phyloP scores from a whole-genome alignment of 2,329 filamentous ascomycete genomes.

The Aspergillus viridinutans region DNA sequence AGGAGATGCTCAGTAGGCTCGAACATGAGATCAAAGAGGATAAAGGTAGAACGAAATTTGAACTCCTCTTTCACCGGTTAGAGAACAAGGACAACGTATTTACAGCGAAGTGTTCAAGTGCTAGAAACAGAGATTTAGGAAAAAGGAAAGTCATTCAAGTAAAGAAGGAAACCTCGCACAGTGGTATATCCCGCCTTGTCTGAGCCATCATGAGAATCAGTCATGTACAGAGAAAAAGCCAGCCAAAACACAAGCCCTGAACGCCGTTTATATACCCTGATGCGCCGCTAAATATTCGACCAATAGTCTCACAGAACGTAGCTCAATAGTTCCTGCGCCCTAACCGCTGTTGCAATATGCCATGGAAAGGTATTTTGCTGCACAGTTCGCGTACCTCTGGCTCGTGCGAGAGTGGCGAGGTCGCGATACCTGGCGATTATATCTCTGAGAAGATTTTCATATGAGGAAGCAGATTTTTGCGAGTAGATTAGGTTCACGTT shows the following conservation, averaged over 20 bases:
- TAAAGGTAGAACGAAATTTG: background rate
- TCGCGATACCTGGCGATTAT: constrained; percentile 43
- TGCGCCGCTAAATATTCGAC: constrained; percentile 3
- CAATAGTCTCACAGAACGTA: constrained; percentile 33
- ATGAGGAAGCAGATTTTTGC: constrained; percentile 23
- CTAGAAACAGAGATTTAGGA: background rate
- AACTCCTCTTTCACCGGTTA: background rate
- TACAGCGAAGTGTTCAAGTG: background rate
- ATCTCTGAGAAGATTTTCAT: constrained; percentile 39
- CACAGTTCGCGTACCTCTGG: constrained; percentile 39
- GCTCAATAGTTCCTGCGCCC: constrained; percentile 40
- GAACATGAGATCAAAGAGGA: background rate
- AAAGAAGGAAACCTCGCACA: background rate
- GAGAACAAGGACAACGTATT: background rate
- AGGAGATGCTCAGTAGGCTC: background rate
- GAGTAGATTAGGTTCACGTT: constrained; percentile 41
- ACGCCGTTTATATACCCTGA: constrained; percentile 8
- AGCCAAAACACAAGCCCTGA: constrained; percentile 2
- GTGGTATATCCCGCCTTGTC: constrained; percentile 1
- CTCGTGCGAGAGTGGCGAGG: constrained; percentile 40
- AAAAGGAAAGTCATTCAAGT: background rate
- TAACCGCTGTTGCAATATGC: constrained; percentile 45
- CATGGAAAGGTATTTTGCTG: constrained; percentile 43
- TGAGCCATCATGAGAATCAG: background rate
- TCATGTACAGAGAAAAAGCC: constrained; percentile 10